These are phyloP conservation scores for Gastrolobium villosum DNA, from an alignment of 306 rosid species.

Conservation along the genomic window DNA sequence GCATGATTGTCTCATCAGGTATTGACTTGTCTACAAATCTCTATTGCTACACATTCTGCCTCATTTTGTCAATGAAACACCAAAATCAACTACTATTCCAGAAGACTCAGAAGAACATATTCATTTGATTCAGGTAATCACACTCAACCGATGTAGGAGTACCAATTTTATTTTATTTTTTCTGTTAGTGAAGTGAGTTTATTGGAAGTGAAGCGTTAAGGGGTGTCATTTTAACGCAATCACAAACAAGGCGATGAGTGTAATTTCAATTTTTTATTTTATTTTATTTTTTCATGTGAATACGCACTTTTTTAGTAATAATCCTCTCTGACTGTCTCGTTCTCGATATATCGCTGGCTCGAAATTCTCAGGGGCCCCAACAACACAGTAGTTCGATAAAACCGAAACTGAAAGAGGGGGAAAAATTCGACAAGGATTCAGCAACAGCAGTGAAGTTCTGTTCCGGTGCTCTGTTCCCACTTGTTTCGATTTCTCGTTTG, in stretches of 20 bases:
- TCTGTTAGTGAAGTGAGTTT: not conserved
- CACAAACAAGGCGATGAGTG: not conserved
- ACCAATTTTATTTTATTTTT: too few species aligned
- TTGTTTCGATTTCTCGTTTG: not conserved
- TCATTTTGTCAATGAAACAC: too few species aligned
- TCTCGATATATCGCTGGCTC: not conserved
- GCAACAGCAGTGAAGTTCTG: not conserved
- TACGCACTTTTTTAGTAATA: not conserved
- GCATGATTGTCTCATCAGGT: too few species aligned
- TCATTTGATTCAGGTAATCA: too few species aligned
- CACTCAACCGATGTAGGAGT: too few species aligned
- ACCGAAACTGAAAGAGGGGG: not conserved
- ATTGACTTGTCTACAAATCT: too few species aligned
- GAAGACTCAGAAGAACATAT: too few species aligned
- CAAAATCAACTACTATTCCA: too few species aligned
- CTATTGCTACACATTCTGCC: too few species aligned
- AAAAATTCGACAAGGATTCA: conserved; percentile 34
- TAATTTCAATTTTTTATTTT: not conserved
- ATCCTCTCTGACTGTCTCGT: not conserved
- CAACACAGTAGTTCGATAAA: not conserved
- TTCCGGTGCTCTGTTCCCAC: too few species aligned
- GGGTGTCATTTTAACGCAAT: conserved; percentile 14
- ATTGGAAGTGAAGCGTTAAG: too few species aligned
- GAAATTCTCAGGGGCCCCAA: not conserved
- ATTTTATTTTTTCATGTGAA: not conserved